Evolutionary conservation across 441 rosid species (phyloP), one percentile per base, ranked within the genome.

Genomic region (Adansonia madagascariensis): DNA sequence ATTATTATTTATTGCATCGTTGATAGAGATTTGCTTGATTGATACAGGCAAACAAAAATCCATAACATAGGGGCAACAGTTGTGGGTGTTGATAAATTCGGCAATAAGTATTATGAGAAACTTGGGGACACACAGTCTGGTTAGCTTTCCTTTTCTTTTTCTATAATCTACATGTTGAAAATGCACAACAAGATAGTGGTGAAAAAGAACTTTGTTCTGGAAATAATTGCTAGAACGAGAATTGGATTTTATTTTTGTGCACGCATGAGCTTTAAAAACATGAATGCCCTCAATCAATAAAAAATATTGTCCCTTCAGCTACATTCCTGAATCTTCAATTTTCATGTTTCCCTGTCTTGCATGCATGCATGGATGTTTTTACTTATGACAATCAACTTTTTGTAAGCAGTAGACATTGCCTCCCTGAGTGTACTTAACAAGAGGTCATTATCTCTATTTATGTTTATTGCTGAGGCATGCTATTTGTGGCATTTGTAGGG

Each of bases 51-150:
- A 88, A 96, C 99, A 75, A 96, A 92, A 80, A 85, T 96, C 82
- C 99, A 96, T 83, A 90, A 88, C 79, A 88, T 91, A 46, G 98
- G 99, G 76, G 98, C 95, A 52, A 90, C 88, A 5, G 87, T 92
- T 63, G 90, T 92, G 73, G 99, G 98, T 27, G 90, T 91, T 47
- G 98, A 96, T 87, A 96, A 91, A 81, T 86, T 91, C 35, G 98
- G 99, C 65, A 96, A 96, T 79, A 94, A 94, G 85, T 96, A 94
- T 82, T 94, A 91, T 73, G 88, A 92, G 92, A 96, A 82, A 68
- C 92, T 89, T 17, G 89, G 85, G 69, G 92, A 80, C 67, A 87
- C 84, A 47, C 97, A 94, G 63, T 85, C 62, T 80, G 99, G 99
- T 96, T 73, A 61, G 94, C 78, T 67, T 70, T 80, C 57, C 59